Percentiles rank a stretch among this genome's conserved stretches.
phyloP scores from a whole-genome alignment of 2,329 filamentous ascomycete genomes.

The Fusarium tupiense region DNA sequence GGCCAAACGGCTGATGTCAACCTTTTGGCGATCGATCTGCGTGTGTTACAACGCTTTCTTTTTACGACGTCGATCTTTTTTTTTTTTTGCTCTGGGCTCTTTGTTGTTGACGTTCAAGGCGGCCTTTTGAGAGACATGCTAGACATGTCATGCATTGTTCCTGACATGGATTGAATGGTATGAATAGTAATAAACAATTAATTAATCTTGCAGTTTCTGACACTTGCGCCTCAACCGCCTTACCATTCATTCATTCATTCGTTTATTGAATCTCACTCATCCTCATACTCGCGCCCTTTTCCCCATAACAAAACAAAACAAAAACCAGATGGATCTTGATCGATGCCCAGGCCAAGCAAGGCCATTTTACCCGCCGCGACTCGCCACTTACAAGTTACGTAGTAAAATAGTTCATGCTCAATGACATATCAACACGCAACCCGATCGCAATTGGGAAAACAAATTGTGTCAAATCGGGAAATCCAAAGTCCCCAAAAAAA shows the following conservation, averaged over 20 bases:
- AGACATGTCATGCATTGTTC: conserved; percentile 3
- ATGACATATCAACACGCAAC: conserved; percentile 32
- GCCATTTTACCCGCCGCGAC: not conserved
- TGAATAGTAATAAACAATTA: not conserved
- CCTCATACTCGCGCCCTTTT: not conserved
- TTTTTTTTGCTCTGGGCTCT: not conserved
- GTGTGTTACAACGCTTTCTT: not conserved
- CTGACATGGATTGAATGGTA: conserved; percentile 9
- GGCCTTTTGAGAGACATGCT: not conserved
- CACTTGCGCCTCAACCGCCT: conserved; percentile 18
- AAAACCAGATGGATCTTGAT: conserved; percentile 7
- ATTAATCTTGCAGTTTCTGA: conserved; percentile 19
- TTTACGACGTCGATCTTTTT: not conserved
- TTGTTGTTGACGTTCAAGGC: not conserved
- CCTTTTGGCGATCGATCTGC: conserved; percentile 24
- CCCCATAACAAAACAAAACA: not conserved
- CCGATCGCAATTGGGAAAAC: conserved; percentile 22
- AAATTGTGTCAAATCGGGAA: conserved; percentile 30
- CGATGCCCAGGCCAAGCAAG: not conserved
- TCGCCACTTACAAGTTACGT: conserved; percentile 23
- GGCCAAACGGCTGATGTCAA: not conserved
- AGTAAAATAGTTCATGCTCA: conserved; percentile 18
- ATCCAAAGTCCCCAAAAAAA: not conserved
- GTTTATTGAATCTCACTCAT: not conserved
- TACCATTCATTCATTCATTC: not conserved